A percentile compares a stretch with the other conserved stretches of the same genome.
phyloP scores from a whole-genome alignment of 2,329 filamentous ascomycete genomes.

The Ustulina deusta region DNA sequence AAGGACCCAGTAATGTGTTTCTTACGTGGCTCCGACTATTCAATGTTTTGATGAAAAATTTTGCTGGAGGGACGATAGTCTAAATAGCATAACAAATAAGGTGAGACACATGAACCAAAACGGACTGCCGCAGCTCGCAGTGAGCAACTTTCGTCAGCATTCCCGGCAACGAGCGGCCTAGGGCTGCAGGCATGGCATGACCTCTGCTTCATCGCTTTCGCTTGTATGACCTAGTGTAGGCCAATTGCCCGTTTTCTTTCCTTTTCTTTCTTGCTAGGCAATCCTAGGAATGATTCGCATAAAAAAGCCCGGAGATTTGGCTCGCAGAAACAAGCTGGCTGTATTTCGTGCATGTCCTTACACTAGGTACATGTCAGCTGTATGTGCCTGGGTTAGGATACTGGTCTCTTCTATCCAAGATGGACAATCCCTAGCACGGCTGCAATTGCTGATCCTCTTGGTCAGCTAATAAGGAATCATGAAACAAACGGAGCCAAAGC shows the following conservation, averaged over 20 bases:
- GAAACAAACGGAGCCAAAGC: conserved; percentile 41
- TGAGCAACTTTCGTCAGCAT: conserved; percentile 22
- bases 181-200: conserved; percentile 8
- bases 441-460: conserved; percentile 18
- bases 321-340: conserved; percentile 24
- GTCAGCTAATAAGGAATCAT: conserved; percentile 41
- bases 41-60: conserved; percentile 25
- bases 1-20: conserved; percentile 28
- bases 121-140: conserved; percentile 24
- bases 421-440: not conserved
- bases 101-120: conserved; percentile 30
- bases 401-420: not conserved
- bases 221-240: conserved; percentile 2
- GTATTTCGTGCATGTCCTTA: conserved; percentile 30
- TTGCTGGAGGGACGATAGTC: conserved; percentile 18
- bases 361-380: conserved; percentile 2
- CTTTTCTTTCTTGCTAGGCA: conserved; percentile 8
- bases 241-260: not conserved
- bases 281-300: conserved; percentile 30
- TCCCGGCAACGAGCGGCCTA: conserved; percentile 15
- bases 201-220: conserved; percentile 1
- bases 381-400: not conserved
- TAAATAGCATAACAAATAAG: conserved; percentile 26
- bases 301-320: conserved; percentile 34
- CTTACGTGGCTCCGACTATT: conserved; percentile 20